Conservation (phyloP, 345 rosid genomes). For the Nephelium lappaceum region DNA sequence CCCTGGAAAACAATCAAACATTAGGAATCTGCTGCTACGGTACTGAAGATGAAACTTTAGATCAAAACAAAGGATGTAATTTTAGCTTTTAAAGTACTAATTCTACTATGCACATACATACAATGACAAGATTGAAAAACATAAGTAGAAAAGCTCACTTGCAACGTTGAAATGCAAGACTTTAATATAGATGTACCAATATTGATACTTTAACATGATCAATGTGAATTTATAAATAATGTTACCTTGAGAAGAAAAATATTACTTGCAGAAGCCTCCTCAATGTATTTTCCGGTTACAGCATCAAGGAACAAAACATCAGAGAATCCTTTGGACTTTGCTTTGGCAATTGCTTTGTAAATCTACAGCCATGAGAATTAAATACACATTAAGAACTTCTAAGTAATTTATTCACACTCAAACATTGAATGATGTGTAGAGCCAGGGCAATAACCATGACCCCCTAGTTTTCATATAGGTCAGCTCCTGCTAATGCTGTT, state of each 20-base stretch:
- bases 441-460: too few relatives aligned
- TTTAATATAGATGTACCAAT: too few relatives aligned
- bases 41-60: not conserved
- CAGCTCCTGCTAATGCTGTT: too few relatives aligned
- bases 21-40: not conserved
- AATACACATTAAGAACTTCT: too few relatives aligned
- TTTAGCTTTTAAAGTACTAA: not conserved
- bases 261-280: constrained; percentile 45
- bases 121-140: too few relatives aligned
- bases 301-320: constrained; percentile 41
- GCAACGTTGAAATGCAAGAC: too few relatives aligned
- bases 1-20: constrained; percentile 29
- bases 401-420: not conserved
- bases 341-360: constrained; percentile 27
- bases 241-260: constrained; percentile 36
- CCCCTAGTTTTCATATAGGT: too few relatives aligned
- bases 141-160: too few relatives aligned
- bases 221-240: not conserved
- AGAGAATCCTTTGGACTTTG: constrained; percentile 34
- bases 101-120: too few relatives aligned
- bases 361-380: constrained; percentile 18
- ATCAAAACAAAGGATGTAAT: too few relatives aligned
- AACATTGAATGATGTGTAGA: too few relatives aligned
- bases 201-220: not conserved
- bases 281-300: constrained; percentile 31